Conservation (phyloP, 768 basidiomycete species). For the Clathrus columnatus region DNA sequence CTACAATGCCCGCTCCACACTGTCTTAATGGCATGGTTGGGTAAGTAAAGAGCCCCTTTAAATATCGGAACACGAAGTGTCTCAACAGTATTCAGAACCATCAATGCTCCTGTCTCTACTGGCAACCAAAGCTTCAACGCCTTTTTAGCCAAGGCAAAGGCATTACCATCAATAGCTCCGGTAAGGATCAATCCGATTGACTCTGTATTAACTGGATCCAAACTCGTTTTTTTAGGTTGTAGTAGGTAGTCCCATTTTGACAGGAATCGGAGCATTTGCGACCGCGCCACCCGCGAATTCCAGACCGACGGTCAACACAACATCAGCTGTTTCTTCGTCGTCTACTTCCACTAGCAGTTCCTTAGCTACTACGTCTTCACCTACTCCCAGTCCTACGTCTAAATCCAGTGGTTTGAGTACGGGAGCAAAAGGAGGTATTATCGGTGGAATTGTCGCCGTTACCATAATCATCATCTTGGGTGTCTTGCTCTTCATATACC, state of each 20-base stretch:
- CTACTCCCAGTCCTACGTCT: background rate
- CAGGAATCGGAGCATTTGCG: slow-evolving; percentile 5
- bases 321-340: background rate
- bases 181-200: background rate
- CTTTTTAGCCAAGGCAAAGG: slow-evolving; percentile 3
- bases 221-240: background rate
- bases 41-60: too few species aligned
- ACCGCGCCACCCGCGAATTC: background rate
- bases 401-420: background rate
- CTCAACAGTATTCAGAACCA: background rate
- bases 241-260: background rate
- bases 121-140: background rate
- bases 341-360: background rate
- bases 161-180: background rate
- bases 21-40: slow-evolving; percentile 16
- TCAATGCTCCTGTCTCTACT: background rate
- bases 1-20: slow-evolving; percentile 3
- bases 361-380: background rate
- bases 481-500: background rate
- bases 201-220: background rate
- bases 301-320: background rate
- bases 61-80: too few species aligned
- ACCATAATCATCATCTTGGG: background rate
- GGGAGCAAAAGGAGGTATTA: slow-evolving; percentile 2
- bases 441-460: slow-evolving; percentile 4